A percentile compares a stretch with the other conserved stretches of the same genome.
These are phyloP conservation scores for Umbelopsis sp. DNA, from an alignment of 192 early-diverging fungal genomes.

Conservation along the genomic window DNA sequence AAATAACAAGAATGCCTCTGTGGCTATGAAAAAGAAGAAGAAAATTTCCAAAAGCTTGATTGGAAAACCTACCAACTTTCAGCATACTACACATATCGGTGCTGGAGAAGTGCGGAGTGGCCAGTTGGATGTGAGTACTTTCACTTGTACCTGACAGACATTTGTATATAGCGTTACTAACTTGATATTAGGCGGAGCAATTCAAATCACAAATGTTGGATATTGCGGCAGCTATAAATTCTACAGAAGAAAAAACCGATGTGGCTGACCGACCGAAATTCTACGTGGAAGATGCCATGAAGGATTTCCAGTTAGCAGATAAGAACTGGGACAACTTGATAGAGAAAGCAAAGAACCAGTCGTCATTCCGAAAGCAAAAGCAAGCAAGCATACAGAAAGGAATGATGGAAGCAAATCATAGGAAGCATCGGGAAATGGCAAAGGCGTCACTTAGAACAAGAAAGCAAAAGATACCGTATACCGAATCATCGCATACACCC, in stretches of 20 bases:
- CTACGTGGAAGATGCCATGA: neutral
- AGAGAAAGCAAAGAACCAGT: conserved; percentile 11
- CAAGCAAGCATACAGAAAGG: neutral
- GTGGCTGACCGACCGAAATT: neutral
- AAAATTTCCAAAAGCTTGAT: conserved; percentile 28
- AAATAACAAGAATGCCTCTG: conserved; percentile 6
- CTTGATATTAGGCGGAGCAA: neutral
- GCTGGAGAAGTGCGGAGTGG: conserved; percentile 13
- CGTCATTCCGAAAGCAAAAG: neutral
- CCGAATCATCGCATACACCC: neutral
- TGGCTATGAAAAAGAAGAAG: conserved; percentile 16
- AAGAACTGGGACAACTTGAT: conserved; percentile 8
- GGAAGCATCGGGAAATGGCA: conserved; percentile 9
- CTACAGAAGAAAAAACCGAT: neutral
- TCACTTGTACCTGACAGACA: neutral
- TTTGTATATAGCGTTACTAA: neutral
- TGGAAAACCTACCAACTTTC: conserved; percentile 23
- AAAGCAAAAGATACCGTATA: neutral
- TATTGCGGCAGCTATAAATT: conserved; percentile 13
- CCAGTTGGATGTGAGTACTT: conserved; percentile 10
- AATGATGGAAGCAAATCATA: neutral
- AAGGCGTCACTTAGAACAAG: neutral
- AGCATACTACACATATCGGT: conserved; percentile 24
- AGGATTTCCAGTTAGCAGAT: conserved; percentile 1
- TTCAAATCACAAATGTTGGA: conserved; percentile 13